These are phyloP conservation scores for Lonicera japonica DNA, from an alignment of 129 eudicot genomes.

Conservation along the genomic window DNA sequence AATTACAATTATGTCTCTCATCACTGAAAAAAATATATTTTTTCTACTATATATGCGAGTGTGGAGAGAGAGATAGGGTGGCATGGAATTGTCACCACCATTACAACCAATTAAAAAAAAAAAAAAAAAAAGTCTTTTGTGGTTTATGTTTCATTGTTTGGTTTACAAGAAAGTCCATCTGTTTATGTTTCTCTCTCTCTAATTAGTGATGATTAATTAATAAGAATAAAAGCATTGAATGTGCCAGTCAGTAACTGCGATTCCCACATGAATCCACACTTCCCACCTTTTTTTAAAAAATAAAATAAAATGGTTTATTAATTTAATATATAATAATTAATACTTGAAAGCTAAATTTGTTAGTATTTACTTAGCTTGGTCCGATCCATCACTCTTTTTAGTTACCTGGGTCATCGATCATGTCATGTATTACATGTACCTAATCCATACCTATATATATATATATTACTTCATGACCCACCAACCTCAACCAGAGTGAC, in stretches of 20 bases:
- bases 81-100: constrained; percentile 38
- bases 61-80: constrained; percentile 27
- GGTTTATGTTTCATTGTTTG: constrained; percentile 12
- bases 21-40: no score
- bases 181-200: background rate
- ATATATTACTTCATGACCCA: background rate
- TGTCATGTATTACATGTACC: constrained; percentile 1
- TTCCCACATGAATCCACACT: constrained; percentile 17
- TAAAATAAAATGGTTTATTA: no score
- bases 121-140: constrained; percentile 35
- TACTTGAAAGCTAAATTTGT: background rate
- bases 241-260: constrained; percentile 15
- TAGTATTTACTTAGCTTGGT: background rate
- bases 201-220: background rate
- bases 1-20: background rate
- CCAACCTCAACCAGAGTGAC: background rate
- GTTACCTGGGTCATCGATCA: no score
- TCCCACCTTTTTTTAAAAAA: background rate
- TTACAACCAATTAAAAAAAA: constrained; percentile 22
- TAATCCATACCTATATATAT: constrained; percentile 7
- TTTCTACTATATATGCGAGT: constrained; percentile 4
- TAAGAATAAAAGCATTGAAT: constrained; percentile 9
- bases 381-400: constrained; percentile 2
- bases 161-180: constrained; percentile 14
- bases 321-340: background rate